Percentiles rank a stretch among this genome's conserved stretches.
Evolutionary conservation across 768 basidiomycete species (phyloP).

Genomic region (Tulasnella sp.): DNA sequence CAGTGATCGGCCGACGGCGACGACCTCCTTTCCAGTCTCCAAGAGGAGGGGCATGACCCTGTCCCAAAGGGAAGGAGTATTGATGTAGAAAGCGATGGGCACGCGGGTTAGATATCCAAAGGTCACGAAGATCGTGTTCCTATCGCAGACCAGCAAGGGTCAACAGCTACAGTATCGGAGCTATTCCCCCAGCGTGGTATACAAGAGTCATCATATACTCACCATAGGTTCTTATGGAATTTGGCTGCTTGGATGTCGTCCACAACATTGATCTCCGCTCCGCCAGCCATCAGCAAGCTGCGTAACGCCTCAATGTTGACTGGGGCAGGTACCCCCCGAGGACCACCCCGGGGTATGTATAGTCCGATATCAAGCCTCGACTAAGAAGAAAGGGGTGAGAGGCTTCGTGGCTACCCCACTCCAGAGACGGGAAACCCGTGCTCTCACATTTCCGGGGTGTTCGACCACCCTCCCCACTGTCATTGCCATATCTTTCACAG

Average conservation of each 20-base stretch:
- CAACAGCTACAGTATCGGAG: background rate
- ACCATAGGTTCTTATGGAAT: constrained; percentile 54
- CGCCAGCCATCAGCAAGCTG: constrained; percentile 37
- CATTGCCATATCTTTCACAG: background rate
- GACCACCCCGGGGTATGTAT: background rate
- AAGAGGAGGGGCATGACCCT: background rate
- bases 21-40: background rate
- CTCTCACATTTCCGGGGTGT: background rate
- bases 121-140: constrained; percentile 45
- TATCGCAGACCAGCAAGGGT: background rate
- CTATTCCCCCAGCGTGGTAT: background rate
- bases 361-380: background rate
- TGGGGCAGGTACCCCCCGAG: background rate
- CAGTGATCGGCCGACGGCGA: background rate
- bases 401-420: background rate
- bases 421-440: background rate
- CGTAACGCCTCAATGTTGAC: background rate
- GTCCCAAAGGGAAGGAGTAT: constrained; percentile 30
- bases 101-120: constrained; percentile 41
- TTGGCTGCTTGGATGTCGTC: constrained; percentile 54
- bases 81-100: constrained; percentile 40
- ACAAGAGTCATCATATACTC: background rate
- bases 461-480: background rate
- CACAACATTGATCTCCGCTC: constrained; percentile 37
- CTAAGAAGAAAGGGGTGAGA: background rate